phyloP scores from a whole-genome alignment of 2,329 filamentous ascomycete genomes.

The Grosmannia huntii region DNA sequence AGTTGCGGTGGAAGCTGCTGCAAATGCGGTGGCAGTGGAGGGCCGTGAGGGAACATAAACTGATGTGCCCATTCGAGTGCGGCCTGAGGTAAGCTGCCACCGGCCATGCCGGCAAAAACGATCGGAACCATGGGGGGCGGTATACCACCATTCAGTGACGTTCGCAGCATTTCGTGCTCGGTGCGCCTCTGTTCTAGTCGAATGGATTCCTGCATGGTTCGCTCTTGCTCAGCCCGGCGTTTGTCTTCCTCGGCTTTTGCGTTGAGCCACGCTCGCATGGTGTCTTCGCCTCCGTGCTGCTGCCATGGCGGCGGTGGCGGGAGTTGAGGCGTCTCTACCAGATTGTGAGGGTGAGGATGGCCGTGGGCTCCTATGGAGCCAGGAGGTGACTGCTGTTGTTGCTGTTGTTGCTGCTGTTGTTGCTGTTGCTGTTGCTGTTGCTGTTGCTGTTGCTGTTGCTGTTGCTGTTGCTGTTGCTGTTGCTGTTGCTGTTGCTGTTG shows the following conservation, averaged over 20 bases:
- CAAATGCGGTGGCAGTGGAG: conserved; percentile 1
- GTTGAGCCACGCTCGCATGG: conserved; percentile 58
- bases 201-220: conserved; percentile 48
- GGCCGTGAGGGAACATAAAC: conserved; percentile 36
- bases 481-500: neutral
- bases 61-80: conserved; percentile 58
- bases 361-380: neutral
- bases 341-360: neutral
- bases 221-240: conserved; percentile 63
- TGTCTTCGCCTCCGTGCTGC: conserved; percentile 51
- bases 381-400: neutral
- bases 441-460: neutral
- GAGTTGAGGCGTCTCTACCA: conserved; percentile 2
- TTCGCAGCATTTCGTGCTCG: conserved; percentile 59
- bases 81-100: conserved; percentile 45
- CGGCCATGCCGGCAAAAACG: conserved; percentile 61
- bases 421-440: neutral
- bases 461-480: neutral
- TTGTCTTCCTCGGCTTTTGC: conserved; percentile 64
- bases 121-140: conserved; percentile 63
- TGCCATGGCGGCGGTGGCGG: conserved; percentile 12
- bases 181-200: conserved; percentile 60
- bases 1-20: conserved; percentile 12
- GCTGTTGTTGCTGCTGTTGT: neutral
- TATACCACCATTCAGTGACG: conserved; percentile 56